A percentile compares a stretch with the other conserved stretches of the same genome.
phyloP scores from a whole-genome alignment of 371 early-diverging fungal species.

The Mortierella sp. region DNA sequence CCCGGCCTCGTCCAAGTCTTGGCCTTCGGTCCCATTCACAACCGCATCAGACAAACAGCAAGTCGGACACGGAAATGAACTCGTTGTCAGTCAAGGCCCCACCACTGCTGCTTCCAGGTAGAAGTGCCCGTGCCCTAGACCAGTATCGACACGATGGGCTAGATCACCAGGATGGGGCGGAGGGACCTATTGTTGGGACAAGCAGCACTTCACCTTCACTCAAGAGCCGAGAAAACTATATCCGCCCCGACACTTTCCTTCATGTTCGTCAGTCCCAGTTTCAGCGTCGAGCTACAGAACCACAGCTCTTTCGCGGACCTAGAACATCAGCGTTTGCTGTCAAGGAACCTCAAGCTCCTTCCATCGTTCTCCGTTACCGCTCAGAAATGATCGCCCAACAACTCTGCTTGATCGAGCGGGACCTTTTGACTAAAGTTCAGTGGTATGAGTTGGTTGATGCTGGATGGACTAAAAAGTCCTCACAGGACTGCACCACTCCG shows the following conservation, averaged over 20 bases:
- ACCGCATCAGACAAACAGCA: background rate
- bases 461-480: slow-evolving; percentile 61
- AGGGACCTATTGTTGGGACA: no score
- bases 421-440: slow-evolving; percentile 60
- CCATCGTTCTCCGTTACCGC: slow-evolving; percentile 64
- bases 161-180: no score
- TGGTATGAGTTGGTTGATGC: slow-evolving; percentile 77
- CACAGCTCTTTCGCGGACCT: no score
- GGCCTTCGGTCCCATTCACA: background rate
- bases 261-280: no score
- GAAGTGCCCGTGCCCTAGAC: no score
- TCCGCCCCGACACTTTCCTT: no score
- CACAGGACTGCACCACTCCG: background rate
- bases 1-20: background rate
- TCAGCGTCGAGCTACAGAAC: no score
- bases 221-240: no score
- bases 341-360: slow-evolving; percentile 7
- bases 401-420: slow-evolving; percentile 70
- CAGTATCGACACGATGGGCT: no score
- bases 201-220: no score
- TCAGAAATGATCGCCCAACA: slow-evolving; percentile 72
- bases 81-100: background rate
- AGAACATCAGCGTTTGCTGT: background rate
- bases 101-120: background rate
- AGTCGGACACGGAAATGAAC: background rate